Evolutionary conservation across 345 rosid species (phyloP).

Genomic region (Hypericum perforatum): DNA sequence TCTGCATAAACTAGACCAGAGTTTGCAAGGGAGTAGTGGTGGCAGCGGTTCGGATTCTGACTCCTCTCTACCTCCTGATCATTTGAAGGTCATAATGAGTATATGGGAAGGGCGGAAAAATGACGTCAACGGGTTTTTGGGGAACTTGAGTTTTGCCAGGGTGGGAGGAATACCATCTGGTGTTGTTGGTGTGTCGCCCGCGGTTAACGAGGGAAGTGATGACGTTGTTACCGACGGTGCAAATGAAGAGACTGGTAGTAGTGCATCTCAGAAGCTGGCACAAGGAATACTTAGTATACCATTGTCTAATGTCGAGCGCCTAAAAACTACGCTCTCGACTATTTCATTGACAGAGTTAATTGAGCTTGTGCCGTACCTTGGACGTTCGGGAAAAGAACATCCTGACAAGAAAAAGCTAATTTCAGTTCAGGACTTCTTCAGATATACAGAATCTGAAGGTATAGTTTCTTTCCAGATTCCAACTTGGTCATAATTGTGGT

Average conservation of each 20-base stretch:
- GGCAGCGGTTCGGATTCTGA: background rate
- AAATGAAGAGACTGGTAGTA: slow-evolving; percentile 48
- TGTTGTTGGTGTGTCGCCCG: slow-evolving; percentile 64
- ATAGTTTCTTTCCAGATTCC: slow-evolving; percentile 20
- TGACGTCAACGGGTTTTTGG: slow-evolving; percentile 66
- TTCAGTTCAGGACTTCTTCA: slow-evolving; percentile 97
- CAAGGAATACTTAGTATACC: slow-evolving; percentile 77
- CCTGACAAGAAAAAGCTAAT: slow-evolving; percentile 92
- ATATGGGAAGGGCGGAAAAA: slow-evolving; percentile 77
- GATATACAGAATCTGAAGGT: slow-evolving; percentile 98
- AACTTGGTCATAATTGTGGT: too few species aligned
- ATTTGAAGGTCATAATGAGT: slow-evolving; percentile 36
- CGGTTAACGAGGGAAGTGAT: slow-evolving; percentile 48
- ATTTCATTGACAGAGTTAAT: slow-evolving; percentile 70
- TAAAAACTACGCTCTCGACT: slow-evolving; percentile 71
- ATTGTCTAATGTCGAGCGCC: slow-evolving; percentile 82
- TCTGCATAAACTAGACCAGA: slow-evolving; percentile 58
- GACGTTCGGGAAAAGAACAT: slow-evolving; percentile 65
- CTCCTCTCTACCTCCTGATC: slow-evolving; percentile 13
- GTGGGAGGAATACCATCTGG: slow-evolving; percentile 81
- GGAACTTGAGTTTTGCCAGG: slow-evolving; percentile 81
- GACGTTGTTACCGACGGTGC: slow-evolving; percentile 32
- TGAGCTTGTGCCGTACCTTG: slow-evolving; percentile 77
- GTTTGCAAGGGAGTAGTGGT: slow-evolving; percentile 27
- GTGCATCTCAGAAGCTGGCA: slow-evolving; percentile 58